Evolutionary conservation across 2,329 filamentous ascomycete species (phyloP).

Genomic region (Scleromitrula shiraiana): DNA sequence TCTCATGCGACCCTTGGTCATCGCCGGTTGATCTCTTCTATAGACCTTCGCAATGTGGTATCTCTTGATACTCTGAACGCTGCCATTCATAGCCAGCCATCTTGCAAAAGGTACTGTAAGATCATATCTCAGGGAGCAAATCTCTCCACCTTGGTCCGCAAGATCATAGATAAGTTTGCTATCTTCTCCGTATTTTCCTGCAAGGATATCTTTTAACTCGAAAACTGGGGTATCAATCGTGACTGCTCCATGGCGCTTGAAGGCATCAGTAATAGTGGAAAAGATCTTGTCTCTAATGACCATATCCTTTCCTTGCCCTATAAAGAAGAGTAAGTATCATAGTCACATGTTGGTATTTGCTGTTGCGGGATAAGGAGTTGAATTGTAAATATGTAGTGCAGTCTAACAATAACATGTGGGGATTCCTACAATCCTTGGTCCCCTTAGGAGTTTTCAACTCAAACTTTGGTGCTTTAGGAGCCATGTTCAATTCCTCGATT

Average conservation of each 20-base stretch:
- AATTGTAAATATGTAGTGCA: constrained; percentile 2
- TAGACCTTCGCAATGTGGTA: constrained; percentile 96
- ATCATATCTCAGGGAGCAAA: constrained; percentile 79
- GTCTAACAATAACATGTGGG: not conserved
- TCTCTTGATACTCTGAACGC: constrained; percentile 77
- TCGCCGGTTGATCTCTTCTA: constrained; percentile 71
- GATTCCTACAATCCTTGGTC: constrained; percentile 65
- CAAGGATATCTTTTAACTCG: constrained; percentile 76
- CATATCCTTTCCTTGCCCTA: constrained; percentile 67
- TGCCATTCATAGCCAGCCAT: constrained; percentile 81
- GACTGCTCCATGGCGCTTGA: constrained; percentile 75
- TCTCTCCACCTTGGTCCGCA: constrained; percentile 78
- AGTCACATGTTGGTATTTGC: constrained; percentile 4
- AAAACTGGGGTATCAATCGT: constrained; percentile 79
- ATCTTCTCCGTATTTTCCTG: constrained; percentile 89
- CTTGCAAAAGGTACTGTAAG: constrained; percentile 85
- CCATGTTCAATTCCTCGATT: constrained; percentile 23
- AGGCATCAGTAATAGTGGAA: constrained; percentile 64
- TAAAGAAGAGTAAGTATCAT: constrained; percentile 20
- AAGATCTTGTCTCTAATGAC: constrained; percentile 77
- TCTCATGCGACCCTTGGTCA: constrained; percentile 86
- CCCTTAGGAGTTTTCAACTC: constrained; percentile 86
- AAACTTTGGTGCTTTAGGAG: constrained; percentile 43
- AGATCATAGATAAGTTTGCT: constrained; percentile 88
- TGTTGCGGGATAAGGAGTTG: too few species aligned